phyloP scores from a whole-genome alignment of 2,329 filamentous ascomycete species.

The Nemania serpens region DNA sequence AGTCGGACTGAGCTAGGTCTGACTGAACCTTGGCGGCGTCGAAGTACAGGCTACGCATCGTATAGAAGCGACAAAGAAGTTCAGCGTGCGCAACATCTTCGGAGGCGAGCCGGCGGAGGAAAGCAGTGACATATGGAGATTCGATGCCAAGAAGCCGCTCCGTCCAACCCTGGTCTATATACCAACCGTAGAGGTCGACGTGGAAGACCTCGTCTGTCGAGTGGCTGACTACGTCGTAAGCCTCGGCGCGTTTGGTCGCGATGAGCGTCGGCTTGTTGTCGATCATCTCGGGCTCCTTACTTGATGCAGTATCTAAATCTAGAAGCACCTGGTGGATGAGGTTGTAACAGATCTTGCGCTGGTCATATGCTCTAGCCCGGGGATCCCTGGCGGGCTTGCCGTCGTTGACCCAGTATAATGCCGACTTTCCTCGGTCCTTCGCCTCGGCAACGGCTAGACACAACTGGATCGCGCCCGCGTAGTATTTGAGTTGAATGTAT shows the following conservation, averaged over 20 bases:
- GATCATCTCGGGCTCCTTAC: slow-evolving; percentile 69
- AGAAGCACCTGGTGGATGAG: slow-evolving; percentile 84
- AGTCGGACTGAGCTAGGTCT: slow-evolving; percentile 80
- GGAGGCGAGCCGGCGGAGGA: slow-evolving; percentile 76
- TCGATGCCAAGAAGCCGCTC: slow-evolving; percentile 85
- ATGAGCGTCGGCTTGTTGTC: slow-evolving; percentile 80
- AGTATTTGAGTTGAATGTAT: slow-evolving; percentile 84
- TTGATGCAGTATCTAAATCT: slow-evolving; percentile 74
- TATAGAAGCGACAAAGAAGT: slow-evolving; percentile 90
- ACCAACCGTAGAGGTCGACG: slow-evolving; percentile 97
- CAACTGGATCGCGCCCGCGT: slow-evolving; percentile 89
- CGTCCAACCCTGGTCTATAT: slow-evolving; percentile 80
- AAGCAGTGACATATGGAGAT: slow-evolving; percentile 83
- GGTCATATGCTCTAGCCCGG: slow-evolving; percentile 68
- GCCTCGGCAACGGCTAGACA: slow-evolving; percentile 82
- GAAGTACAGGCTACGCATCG: slow-evolving; percentile 80
- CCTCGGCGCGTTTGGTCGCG: slow-evolving; percentile 80
- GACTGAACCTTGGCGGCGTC: slow-evolving; percentile 87
- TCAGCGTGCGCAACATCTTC: slow-evolving; percentile 81
- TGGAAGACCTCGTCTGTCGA: slow-evolving; percentile 94
- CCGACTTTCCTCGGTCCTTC: slow-evolving; percentile 84
- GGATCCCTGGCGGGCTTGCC: slow-evolving; percentile 73
- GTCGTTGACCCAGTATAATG: slow-evolving; percentile 85
- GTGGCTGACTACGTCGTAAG: slow-evolving; percentile 85
- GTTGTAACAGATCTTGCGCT: slow-evolving; percentile 79